phyloP scores from a whole-genome alignment of 176 grass and related monocot genomes.

The Cymbopogon citratus region DNA sequence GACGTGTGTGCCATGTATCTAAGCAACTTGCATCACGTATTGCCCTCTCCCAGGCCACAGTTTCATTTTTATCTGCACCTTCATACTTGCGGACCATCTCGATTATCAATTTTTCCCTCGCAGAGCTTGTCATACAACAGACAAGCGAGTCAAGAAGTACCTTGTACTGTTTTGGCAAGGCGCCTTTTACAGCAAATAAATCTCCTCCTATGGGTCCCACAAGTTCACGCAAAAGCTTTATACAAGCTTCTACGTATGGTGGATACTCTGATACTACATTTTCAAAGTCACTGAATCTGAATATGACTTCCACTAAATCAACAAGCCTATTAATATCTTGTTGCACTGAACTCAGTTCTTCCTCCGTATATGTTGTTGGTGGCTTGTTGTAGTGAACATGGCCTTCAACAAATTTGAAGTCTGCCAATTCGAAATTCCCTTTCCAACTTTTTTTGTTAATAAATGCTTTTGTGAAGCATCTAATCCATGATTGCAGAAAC shows the following conservation, averaged over 20 bases:
- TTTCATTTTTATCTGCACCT: no score
- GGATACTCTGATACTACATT: background rate
- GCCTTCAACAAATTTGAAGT: background rate
- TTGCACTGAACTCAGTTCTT: background rate
- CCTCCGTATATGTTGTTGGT: background rate
- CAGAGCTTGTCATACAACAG: background rate
- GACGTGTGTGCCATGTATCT: no score
- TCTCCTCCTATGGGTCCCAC: background rate
- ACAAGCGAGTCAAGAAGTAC: background rate
- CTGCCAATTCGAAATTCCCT: background rate
- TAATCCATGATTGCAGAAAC: background rate
- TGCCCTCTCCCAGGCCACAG: no score
- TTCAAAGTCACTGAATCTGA: background rate
- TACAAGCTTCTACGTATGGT: background rate
- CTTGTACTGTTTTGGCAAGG: background rate
- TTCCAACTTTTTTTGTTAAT: background rate
- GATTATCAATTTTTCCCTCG: background rate
- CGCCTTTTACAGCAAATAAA: background rate
- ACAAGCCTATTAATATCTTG: background rate
- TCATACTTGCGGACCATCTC: background rate
- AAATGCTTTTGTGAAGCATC: background rate
- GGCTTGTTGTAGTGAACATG: background rate
- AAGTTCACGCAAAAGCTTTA: background rate
- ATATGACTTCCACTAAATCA: background rate
- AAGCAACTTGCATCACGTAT: background rate